Evolutionary conservation across 75 land plant species (phyloP), one percentile per base, ranked within the genome.

Genomic region (Larix kaempferi): DNA sequence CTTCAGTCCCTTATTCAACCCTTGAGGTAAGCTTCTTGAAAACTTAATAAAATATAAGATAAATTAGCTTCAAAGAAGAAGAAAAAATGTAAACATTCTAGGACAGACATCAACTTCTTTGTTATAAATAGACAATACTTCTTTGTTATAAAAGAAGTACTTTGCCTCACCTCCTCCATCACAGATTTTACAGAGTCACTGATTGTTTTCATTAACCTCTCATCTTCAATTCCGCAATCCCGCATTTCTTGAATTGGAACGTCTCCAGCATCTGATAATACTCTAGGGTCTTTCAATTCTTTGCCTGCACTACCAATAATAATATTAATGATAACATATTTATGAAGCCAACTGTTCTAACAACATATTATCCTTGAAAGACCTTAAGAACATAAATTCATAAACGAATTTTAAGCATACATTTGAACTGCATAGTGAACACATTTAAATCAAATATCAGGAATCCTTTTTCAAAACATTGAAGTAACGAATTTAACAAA

Each of bases 201-300:
- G 59, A 98, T 82, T 4, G 91, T 84, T 23, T 87, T 84, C 99
- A 98, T 98, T 79, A 98, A 79, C 72, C 83, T 85, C 27, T 98
- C 96, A 85, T 98, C 99, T 71, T 85, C 91, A 16, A 98, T 80
- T 13, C 94, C 98, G 88, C 96, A 93, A 83, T 91, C 98, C 29
- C 99, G 87, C 59, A 98, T 85, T 76, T 98, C 99, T 82, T 98
- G 99, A 29, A 98, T 82, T 59, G 98, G 99, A 59, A 98, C 98
- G 81, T 98, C 99, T 54, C 99, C 99, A 71, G 93, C 99, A 90
- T 98, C 99, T 71, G 98, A 89, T 52, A 98, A 75, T 6, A 98
- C 89, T 19, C 96, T 76, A 56, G 95, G 84, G 76, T 98, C 98
- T 74, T 81, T 84, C 71, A 98, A 75, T 33, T 91, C 94, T 64